Percentiles rank a stretch among this genome's conserved stretches.
Conservation (phyloP, 371 early-diverging fungal species). For the Coemansia sp. region DNA sequence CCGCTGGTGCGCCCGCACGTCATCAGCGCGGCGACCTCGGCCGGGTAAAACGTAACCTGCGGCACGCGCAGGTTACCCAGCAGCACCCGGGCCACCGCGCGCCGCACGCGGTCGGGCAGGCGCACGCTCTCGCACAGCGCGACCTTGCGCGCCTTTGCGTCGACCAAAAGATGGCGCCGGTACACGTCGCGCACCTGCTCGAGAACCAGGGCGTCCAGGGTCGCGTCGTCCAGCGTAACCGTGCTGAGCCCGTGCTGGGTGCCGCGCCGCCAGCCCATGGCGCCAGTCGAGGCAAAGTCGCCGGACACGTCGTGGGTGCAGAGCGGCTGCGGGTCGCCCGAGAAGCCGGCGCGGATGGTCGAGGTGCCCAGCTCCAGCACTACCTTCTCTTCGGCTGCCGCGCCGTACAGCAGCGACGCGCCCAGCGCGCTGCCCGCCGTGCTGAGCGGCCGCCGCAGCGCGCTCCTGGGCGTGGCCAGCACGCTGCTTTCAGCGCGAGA, state of each 20-base stretch:
- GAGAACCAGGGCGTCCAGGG: conserved; percentile 16
- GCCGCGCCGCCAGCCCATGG: conserved; percentile 7
- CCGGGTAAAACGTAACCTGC: conserved; percentile 78
- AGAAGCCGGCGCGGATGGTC: conserved; percentile 84
- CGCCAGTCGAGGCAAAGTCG: conserved; percentile 10
- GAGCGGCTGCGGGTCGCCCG: conserved; percentile 81
- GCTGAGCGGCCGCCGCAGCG: conserved; percentile 10
- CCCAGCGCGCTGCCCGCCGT: background rate
- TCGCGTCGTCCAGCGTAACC: conserved; percentile 9
- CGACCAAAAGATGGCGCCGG: conserved; percentile 69
- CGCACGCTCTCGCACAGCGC: conserved; percentile 79
- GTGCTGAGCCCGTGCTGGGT: background rate
- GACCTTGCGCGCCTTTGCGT: conserved; percentile 85
- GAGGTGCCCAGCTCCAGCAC: conserved; percentile 84
- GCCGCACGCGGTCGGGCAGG: conserved; percentile 72
- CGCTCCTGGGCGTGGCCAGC: background rate
- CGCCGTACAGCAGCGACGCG: conserved; percentile 15
- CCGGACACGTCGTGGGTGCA: conserved; percentile 62
- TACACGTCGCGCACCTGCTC: conserved; percentile 33
- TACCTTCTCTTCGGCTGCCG: conserved; percentile 75
- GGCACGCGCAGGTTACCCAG: conserved; percentile 81
- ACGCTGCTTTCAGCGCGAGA: background rate
- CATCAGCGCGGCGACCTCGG: conserved; percentile 71
- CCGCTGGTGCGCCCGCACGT: conserved; percentile 79
- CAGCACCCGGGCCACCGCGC: conserved; percentile 67